Percentiles rank a stretch among this genome's conserved stretches.
These are phyloP conservation scores for Castanea sativa DNA, from an alignment of 306 rosid species.

Conservation along the genomic window DNA sequence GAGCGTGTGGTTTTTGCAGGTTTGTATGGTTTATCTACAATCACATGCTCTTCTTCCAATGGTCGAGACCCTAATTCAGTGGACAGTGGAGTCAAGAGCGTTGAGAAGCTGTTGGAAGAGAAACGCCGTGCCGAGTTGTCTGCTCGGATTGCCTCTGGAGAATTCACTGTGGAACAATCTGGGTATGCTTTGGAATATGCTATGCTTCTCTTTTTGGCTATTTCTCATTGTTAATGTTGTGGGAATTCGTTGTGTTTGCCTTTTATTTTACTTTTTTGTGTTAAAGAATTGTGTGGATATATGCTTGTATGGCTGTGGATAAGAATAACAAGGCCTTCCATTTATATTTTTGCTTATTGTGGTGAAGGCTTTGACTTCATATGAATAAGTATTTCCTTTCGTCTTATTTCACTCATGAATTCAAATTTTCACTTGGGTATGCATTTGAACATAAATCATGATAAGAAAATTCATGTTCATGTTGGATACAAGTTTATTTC, in stretches of 20 bases:
- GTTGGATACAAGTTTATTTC: background rate
- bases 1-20: slow-evolving; percentile 33
- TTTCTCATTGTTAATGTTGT: background rate
- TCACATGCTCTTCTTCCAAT: slow-evolving; percentile 61
- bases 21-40: slow-evolving; percentile 25
- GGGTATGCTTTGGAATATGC: slow-evolving; percentile 40
- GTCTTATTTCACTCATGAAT: background rate
- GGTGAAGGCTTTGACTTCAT: background rate
- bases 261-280: background rate
- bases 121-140: slow-evolving; percentile 66
- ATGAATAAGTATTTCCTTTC: background rate
- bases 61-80: slow-evolving; percentile 61
- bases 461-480: no score
- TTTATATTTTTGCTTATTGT: background rate
- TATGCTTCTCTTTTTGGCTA: background rate
- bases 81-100: slow-evolving; percentile 36
- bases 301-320: background rate
- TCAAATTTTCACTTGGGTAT: background rate
- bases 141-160: slow-evolving; percentile 78
- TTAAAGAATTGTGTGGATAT: background rate
- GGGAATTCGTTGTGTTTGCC: background rate
- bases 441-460: no score
- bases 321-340: no score
- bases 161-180: slow-evolving; percentile 61
- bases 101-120: slow-evolving; percentile 39